Conservation (phyloP, 371 early-diverging fungal genomes). For the Ordospora pajunii region DNA sequence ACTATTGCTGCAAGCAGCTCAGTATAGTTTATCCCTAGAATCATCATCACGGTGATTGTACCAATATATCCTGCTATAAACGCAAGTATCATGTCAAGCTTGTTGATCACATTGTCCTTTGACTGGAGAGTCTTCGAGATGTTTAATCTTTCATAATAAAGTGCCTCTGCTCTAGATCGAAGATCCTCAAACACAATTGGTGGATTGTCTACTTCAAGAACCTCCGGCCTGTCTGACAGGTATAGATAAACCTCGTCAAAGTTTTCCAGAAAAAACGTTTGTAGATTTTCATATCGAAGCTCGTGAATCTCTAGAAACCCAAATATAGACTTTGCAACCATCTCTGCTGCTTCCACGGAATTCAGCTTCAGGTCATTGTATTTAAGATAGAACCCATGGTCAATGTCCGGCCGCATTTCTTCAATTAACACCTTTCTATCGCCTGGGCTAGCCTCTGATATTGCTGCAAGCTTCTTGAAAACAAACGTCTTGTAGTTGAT, state of each 20-base stretch:
- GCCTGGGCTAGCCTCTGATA: slow-evolving; percentile 23
- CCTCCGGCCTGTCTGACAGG: slow-evolving; percentile 5
- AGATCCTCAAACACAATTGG: slow-evolving; percentile 35
- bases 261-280: slow-evolving; percentile 41
- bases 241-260: slow-evolving; percentile 34
- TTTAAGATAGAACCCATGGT: slow-evolving; percentile 52
- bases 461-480: slow-evolving; percentile 50
- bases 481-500: slow-evolving; percentile 58
- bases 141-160: slow-evolving; percentile 50
- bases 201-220: background rate
- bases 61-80: slow-evolving; percentile 28
- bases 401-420: slow-evolving; percentile 35
- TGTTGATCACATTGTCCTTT: slow-evolving; percentile 57
- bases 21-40: slow-evolving; percentile 56
- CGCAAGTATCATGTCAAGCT: slow-evolving; percentile 53
- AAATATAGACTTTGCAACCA: slow-evolving; percentile 50
- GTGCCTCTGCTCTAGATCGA: slow-evolving; percentile 1
- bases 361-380: slow-evolving; percentile 48
- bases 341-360: slow-evolving; percentile 42
- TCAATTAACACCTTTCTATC: slow-evolving; percentile 16
- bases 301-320: slow-evolving; percentile 31
- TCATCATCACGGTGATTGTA: slow-evolving; percentile 44
- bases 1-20: slow-evolving; percentile 54
- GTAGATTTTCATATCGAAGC: slow-evolving; percentile 26
- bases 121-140: slow-evolving; percentile 54